Conservation (phyloP, 2,329 filamentous ascomycete species). For the Tolypocladium endophyticum region DNA sequence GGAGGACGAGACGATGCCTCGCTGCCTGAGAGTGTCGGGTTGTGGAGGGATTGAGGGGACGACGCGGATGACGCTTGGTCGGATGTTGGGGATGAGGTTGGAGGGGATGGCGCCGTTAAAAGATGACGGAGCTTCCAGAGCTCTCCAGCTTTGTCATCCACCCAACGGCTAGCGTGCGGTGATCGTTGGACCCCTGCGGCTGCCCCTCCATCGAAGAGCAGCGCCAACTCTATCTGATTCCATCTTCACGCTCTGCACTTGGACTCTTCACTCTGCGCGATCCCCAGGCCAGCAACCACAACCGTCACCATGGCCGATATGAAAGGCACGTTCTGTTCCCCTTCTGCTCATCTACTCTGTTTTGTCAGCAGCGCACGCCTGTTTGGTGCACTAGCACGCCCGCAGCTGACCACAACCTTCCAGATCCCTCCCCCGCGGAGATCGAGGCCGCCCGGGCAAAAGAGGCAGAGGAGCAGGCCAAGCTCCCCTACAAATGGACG, state of each 20-base stretch:
- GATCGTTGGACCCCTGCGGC: not conserved
- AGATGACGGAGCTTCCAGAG: not conserved
- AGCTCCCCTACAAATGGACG: conserved; percentile 93
- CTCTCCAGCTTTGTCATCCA: not conserved
- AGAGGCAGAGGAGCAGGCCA: conserved; percentile 78
- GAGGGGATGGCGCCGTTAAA: not conserved
- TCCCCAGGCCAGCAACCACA: not conserved
- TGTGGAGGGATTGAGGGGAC: not conserved
- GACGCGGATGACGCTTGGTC: not conserved
- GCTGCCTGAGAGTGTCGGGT: not conserved
- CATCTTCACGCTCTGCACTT: not conserved
- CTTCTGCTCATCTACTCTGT: not conserved
- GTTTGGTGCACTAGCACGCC: not conserved
- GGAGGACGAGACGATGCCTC: not conserved
- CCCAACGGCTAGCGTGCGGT: not conserved
- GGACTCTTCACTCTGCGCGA: not conserved
- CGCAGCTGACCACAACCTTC: not conserved
- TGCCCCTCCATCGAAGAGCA: not conserved
- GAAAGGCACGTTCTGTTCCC: not conserved
- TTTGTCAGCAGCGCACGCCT: not conserved
- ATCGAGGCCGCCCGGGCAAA: conserved; percentile 52
- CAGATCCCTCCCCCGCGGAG: conserved; percentile 45
- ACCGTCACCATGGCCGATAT: conserved; percentile 2
- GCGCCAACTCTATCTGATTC: not conserved
- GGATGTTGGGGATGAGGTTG: not conserved